These are phyloP conservation scores for Pichia heedii DNA, from an alignment of 805 yeast species.

Conservation along the genomic window DNA sequence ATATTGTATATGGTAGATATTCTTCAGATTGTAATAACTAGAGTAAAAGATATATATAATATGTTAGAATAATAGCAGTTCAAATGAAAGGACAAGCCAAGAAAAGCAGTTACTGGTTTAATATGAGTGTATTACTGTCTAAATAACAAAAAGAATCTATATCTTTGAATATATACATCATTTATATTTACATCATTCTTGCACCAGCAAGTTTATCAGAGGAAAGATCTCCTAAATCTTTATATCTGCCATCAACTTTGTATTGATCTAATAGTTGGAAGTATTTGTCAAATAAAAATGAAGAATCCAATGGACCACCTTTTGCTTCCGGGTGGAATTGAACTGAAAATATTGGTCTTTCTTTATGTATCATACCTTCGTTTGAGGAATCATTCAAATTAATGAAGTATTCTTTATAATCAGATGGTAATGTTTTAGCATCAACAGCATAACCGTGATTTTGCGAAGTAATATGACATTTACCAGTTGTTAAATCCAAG, in stretches of 20 bases:
- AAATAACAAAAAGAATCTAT: not conserved
- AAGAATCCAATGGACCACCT: conserved; percentile 96
- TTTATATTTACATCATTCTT: conserved; percentile 8
- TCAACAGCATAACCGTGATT: conserved; percentile 99
- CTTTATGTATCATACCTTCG: conserved; percentile 91
- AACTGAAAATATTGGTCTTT: conserved; percentile 87
- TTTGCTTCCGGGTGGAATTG: conserved; percentile 99
- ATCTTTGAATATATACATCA: not conserved
- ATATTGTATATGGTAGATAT: too few species aligned
- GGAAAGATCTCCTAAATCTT: conserved; percentile 10
- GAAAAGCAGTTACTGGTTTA: too few species aligned
- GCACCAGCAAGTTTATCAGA: conserved; percentile 9
- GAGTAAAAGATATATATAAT: too few species aligned
- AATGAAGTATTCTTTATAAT: conserved; percentile 81
- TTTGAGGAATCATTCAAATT: conserved; percentile 93
- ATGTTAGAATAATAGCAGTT: too few species aligned
- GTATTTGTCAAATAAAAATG: conserved; percentile 85
- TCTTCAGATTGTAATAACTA: too few species aligned
- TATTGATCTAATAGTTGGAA: conserved; percentile 58
- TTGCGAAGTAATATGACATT: conserved; percentile 96
- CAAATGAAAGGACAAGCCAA: too few species aligned
- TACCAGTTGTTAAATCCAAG: conserved; percentile 78
- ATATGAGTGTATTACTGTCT: not conserved
- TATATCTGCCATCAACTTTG: conserved; percentile 30
- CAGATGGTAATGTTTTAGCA: conserved; percentile 59